phyloP scores from a whole-genome alignment of 176 grass and related monocot species.

The Musa itinerans region DNA sequence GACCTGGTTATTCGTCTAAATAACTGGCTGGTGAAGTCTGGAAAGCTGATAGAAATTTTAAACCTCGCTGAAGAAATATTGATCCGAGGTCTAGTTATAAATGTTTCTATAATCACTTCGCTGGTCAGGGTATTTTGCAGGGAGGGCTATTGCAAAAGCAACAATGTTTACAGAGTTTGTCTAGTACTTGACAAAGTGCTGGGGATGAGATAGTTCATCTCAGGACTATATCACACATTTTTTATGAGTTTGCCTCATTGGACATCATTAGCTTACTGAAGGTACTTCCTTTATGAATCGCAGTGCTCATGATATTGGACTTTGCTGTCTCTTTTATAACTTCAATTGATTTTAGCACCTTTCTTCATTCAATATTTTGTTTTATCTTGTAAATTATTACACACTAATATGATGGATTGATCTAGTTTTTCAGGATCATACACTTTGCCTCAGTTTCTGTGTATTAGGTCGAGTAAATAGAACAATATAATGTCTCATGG shows the following conservation, averaged over 20 bases:
- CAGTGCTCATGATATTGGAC: background rate
- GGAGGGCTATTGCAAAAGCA: constrained; percentile 26
- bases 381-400: background rate
- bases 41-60: constrained; percentile 27
- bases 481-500: too few relatives aligned
- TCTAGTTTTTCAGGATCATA: too few relatives aligned
- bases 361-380: background rate
- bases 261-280: background rate
- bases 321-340: background rate
- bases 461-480: too few relatives aligned
- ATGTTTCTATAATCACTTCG: constrained; percentile 28
- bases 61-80: constrained; percentile 33
- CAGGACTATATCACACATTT: background rate
- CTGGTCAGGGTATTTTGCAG: constrained; percentile 45
- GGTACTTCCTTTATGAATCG: background rate
- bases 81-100: constrained; percentile 24
- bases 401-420: too few relatives aligned
- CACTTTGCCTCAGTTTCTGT: too few relatives aligned
- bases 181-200: constrained; percentile 42
- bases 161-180: constrained; percentile 31
- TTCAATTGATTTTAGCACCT: background rate
- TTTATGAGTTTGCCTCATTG: background rate
- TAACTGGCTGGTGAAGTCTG: constrained; percentile 45
- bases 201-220: constrained; percentile 30
- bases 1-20: constrained; percentile 44